phyloP scores from a whole-genome alignment of 1,139 yeast genomes.

The Meyerozyma athensensis region DNA sequence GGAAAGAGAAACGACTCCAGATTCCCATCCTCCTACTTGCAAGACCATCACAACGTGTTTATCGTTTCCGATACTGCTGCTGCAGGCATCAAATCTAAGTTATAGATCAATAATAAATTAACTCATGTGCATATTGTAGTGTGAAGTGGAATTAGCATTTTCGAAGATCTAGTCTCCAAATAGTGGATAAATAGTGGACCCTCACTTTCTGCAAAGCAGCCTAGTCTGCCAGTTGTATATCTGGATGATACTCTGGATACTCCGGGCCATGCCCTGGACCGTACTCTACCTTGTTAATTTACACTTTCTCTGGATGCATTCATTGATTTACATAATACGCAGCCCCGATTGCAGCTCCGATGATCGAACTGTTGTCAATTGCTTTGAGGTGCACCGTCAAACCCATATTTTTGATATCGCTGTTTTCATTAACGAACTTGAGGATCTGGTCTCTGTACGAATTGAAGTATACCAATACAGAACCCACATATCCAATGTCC shows the following conservation, averaged over 20 bases:
- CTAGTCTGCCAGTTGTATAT: no score
- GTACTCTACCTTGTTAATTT: background rate
- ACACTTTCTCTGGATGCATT: no score
- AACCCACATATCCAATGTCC: constrained; percentile 42
- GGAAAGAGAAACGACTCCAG: constrained; percentile 32
- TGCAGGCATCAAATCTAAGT: constrained; percentile 31
- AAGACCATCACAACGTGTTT: constrained; percentile 41
- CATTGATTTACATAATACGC: constrained; percentile 24
- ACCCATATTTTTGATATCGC: constrained; percentile 22
- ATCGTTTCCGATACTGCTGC: constrained; percentile 46
- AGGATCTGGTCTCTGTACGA: constrained; percentile 29
- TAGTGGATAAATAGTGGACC: no score
- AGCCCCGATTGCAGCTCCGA: constrained; percentile 49
- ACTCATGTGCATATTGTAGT: no score
- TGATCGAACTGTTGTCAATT: constrained; percentile 40
- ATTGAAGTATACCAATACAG: constrained; percentile 35
- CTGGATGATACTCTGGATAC: no score
- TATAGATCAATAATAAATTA: no score
- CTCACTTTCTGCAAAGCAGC: no score
- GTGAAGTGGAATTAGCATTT: no score
- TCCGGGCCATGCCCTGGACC: background rate
- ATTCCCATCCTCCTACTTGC: constrained; percentile 45
- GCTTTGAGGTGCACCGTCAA: constrained; percentile 33
- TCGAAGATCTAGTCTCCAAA: no score
- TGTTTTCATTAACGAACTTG: constrained; percentile 26